Percentiles rank a stretch among this genome's conserved stretches.
Evolutionary conservation across 2,329 filamentous ascomycete genomes (phyloP).

Genomic region (Cytospora chrysosperma): DNA sequence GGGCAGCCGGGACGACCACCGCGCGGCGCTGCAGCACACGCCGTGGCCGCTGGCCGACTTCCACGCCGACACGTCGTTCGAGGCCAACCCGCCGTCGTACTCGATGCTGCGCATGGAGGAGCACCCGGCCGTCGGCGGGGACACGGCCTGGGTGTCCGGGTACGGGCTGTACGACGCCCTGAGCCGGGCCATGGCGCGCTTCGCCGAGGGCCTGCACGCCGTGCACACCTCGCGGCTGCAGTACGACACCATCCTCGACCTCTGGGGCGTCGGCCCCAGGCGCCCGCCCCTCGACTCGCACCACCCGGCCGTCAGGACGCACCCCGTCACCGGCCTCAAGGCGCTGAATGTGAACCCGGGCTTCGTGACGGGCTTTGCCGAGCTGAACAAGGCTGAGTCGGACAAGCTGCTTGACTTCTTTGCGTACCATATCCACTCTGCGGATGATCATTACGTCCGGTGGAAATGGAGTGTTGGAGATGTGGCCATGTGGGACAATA

Average conservation of each 20-base stretch:
- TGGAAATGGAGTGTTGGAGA: slow-evolving; percentile 51
- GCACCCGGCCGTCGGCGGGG: slow-evolving; percentile 46
- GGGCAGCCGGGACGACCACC: slow-evolving; percentile 45
- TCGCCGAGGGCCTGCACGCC: slow-evolving; percentile 44
- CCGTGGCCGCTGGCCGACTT: slow-evolving; percentile 47
- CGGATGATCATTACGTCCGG: slow-evolving; percentile 49
- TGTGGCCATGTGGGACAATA: slow-evolving; percentile 53
- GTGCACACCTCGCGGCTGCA: slow-evolving; percentile 46
- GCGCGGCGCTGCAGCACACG: slow-evolving; percentile 45
- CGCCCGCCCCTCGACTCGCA: slow-evolving; percentile 47
- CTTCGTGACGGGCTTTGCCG: slow-evolving; percentile 48
- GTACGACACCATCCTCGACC: slow-evolving; percentile 47
- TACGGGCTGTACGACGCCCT: slow-evolving; percentile 47
- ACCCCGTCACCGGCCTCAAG: slow-evolving; percentile 48
- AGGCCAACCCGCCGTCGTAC: slow-evolving; percentile 51
- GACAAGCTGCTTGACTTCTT: slow-evolving; percentile 48
- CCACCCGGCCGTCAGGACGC: slow-evolving; percentile 48
- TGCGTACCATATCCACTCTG: slow-evolving; percentile 45
- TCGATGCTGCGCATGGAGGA: slow-evolving; percentile 52
- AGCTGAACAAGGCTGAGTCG: slow-evolving; percentile 49
- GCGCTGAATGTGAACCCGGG: slow-evolving; percentile 46
- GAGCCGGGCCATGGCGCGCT: slow-evolving; percentile 42
- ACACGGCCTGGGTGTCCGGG: slow-evolving; percentile 48
- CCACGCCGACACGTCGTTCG: slow-evolving; percentile 51
- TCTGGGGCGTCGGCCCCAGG: slow-evolving; percentile 42